These are phyloP conservation scores for Candida manassasensis DNA, from an alignment of 805 yeast species.

Conservation along the genomic window DNA sequence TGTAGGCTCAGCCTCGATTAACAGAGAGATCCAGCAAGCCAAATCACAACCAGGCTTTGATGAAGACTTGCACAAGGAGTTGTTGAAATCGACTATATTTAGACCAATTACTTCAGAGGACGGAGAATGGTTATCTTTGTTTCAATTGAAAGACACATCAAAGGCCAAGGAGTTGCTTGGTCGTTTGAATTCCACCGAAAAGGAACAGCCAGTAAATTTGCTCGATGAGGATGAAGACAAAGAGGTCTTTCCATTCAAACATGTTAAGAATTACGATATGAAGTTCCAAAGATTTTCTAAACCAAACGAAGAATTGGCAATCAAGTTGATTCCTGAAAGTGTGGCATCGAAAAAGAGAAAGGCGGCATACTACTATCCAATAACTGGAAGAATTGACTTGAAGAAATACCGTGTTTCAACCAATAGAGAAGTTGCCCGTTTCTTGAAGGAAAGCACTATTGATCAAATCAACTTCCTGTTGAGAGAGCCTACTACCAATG, in stretches of 20 bases:
- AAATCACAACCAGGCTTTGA: slow-evolving; percentile 28
- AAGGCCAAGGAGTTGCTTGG: slow-evolving; percentile 21
- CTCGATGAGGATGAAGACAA: slow-evolving; percentile 37
- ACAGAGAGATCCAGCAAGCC: slow-evolving; percentile 29
- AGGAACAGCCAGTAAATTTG: slow-evolving; percentile 37
- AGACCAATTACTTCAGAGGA: slow-evolving; percentile 69
- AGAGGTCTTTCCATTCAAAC: slow-evolving; percentile 51
- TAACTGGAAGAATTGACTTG: slow-evolving; percentile 71
- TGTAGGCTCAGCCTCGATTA: slow-evolving; percentile 49
- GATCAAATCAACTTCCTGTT: slow-evolving; percentile 60
- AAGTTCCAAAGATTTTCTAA: slow-evolving; percentile 43
- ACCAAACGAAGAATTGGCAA: slow-evolving; percentile 60
- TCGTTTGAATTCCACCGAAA: slow-evolving; percentile 36
- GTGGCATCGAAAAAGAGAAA: slow-evolving; percentile 41
- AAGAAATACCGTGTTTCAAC: slow-evolving; percentile 78
- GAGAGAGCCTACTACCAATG: slow-evolving; percentile 70
- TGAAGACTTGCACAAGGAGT: slow-evolving; percentile 28
- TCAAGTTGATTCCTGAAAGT: slow-evolving; percentile 48
- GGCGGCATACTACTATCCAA: slow-evolving; percentile 72
- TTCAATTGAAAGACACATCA: slow-evolving; percentile 24
- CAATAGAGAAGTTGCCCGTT: slow-evolving; percentile 47
- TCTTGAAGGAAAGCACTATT: slow-evolving; percentile 50
- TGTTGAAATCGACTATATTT: slow-evolving; percentile 58
- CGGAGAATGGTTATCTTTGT: slow-evolving; percentile 70
- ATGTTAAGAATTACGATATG: slow-evolving; percentile 78